phyloP scores from a whole-genome alignment of 345 rosid genomes.

The Camelina laxa region DNA sequence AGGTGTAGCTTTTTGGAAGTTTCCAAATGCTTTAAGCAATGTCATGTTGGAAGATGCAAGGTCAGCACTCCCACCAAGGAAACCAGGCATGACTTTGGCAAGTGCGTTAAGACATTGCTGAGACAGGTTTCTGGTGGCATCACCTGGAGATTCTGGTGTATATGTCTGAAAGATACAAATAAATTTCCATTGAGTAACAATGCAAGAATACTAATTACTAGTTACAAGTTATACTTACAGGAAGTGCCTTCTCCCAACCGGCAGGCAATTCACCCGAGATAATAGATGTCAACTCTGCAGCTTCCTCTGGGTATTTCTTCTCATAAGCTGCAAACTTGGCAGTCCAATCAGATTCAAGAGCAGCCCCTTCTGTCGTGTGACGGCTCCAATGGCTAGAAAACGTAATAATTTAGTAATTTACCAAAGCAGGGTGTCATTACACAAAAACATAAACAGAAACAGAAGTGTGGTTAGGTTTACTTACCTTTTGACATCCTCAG shows the following conservation, averaged over 20 bases:
- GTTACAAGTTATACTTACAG: slow-evolving; percentile 52
- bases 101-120: slow-evolving; percentile 87
- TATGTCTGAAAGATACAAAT: slow-evolving; percentile 56
- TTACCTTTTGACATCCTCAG: slow-evolving; percentile 86
- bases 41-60: slow-evolving; percentile 99
- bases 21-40: slow-evolving; percentile 78
- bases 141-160: slow-evolving; percentile 87
- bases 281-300: slow-evolving; percentile 83
- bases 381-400: slow-evolving; percentile 91
- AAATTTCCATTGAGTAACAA: neutral
- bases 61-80: slow-evolving; percentile 96
- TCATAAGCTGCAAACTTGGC: slow-evolving; percentile 81
- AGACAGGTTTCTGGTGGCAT: slow-evolving; percentile 92
- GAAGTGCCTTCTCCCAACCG: slow-evolving; percentile 94
- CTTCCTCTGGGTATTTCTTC: slow-evolving; percentile 86
- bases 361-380: slow-evolving; percentile 64
- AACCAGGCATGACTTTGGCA: slow-evolving; percentile 76
- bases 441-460: neutral
- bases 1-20: slow-evolving; percentile 87
- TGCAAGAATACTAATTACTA: slow-evolving; percentile 11
- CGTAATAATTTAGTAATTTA: neutral
- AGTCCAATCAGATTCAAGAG: slow-evolving; percentile 86
- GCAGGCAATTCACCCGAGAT: slow-evolving; percentile 76
- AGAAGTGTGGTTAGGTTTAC: neutral
- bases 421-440: neutral